Conservation (phyloP, 2,329 filamentous ascomycete genomes). For the Arachnopeziza araneosa region DNA sequence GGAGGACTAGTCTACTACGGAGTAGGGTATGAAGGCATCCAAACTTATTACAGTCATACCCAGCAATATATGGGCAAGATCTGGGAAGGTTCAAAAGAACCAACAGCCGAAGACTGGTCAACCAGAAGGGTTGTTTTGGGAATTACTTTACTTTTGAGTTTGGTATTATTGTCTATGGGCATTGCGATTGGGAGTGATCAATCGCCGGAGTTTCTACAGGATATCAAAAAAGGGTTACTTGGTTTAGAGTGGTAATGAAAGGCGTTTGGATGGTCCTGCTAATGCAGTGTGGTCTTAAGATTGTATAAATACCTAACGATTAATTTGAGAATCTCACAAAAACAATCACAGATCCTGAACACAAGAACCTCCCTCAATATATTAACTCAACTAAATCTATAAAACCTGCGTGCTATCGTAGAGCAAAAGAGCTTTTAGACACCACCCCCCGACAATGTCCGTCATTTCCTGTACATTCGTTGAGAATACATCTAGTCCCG, state of each 20-base stretch:
- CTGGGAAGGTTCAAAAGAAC: conserved; percentile 1
- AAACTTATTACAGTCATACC: conserved; percentile 3
- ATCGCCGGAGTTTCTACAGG: background rate
- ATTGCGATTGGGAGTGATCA: background rate
- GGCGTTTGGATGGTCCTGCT: background rate
- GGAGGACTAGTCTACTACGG: conserved; percentile 70
- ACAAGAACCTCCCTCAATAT: background rate
- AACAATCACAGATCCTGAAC: background rate
- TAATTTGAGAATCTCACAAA: background rate
- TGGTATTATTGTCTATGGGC: background rate
- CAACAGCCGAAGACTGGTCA: background rate
- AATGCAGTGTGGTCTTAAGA: background rate
- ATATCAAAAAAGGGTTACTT: background rate
- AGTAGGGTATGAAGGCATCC: conserved; percentile 16
- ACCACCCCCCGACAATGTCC: too few relatives aligned
- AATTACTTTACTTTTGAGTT: background rate
- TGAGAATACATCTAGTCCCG: too few relatives aligned
- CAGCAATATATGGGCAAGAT: conserved; percentile 4
- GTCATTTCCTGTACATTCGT: too few relatives aligned
- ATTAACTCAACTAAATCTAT: too few relatives aligned
- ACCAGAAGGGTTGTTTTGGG: background rate
- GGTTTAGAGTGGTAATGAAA: background rate
- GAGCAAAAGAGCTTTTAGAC: too few relatives aligned
- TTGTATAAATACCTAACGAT: background rate
- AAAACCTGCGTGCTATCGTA: too few relatives aligned